Percentiles rank a stretch among this genome's conserved stretches.
Conservation (phyloP, 179 eudicot species). For the Spergularia azorica region DNA sequence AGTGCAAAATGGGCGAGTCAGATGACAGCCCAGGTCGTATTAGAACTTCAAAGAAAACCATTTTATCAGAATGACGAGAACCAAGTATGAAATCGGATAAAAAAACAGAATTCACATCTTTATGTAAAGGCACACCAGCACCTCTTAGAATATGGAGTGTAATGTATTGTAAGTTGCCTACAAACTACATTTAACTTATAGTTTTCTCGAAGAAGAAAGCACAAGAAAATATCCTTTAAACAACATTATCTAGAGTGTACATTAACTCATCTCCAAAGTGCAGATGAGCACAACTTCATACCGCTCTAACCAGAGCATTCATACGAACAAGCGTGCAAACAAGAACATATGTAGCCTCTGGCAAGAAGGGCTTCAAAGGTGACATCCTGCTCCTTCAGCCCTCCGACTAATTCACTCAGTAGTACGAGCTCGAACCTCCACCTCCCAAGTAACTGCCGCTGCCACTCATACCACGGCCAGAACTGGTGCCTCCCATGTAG, state of each 20-base stretch:
- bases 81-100: neutral
- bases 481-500: constrained; percentile 74
- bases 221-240: neutral
- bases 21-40: too few relatives aligned
- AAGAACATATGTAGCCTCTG: too few relatives aligned
- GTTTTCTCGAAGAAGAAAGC: neutral
- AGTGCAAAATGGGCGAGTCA: too few relatives aligned
- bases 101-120: neutral
- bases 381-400: neutral
- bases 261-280: neutral
- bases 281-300: neutral
- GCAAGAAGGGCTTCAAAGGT: neutral
- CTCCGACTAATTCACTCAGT: constrained; percentile 40
- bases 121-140: neutral
- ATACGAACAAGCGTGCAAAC: too few relatives aligned
- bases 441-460: constrained; percentile 73
- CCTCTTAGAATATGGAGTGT: neutral
- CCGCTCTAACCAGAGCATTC: neutral
- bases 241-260: constrained; percentile 15
- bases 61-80: too few relatives aligned
- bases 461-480: constrained; percentile 75
- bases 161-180: neutral
- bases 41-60: too few relatives aligned
- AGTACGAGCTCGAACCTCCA: constrained; percentile 84
- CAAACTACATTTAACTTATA: constrained; percentile 13